Base-by-base conservation (phyloP, 2,329 filamentous ascomycete genomes). In the Verruconis gallopava region DNA sequence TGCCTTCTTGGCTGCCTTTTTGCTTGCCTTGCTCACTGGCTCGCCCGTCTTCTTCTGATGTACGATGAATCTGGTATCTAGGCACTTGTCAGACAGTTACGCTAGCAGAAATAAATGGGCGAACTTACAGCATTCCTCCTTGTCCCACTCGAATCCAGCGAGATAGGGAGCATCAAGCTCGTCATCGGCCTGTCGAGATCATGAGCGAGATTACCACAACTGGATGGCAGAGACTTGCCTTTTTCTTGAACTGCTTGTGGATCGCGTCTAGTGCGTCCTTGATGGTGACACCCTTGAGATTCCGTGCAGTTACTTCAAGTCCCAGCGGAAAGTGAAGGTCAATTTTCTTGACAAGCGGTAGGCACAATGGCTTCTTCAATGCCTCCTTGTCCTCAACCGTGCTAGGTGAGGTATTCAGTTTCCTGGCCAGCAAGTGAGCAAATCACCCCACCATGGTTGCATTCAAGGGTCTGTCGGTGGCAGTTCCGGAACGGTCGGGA, bases 211-310 rank as follows among this genome's bases (percentile, higher is more conserved):
- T 12, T 39, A 22, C n/a, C 40, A 49, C 37, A 52, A n/a, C n/a
- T n/a, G n/a, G n/a, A n/a, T n/a, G n/a, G n/a, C n/a, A n/a, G n/a
- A n/a, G n/a, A 62, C 77, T 53, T 65, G 88, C 89, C 75, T 88
- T 81, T 77, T 95, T 95, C 75, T 93, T 93, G 72, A 85, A 93
- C 53, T 83, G 76, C 72, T 94, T 95, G 73, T 94, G 72, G 65
- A 96, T 95, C 55, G 85, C 89, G 62, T 95, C 88, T 61, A 94
- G 61, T 45, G 86, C 86, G 64, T 96, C 89, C 71, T 95, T 95
- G 72, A 96, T 89, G 44, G 89, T 96, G 51, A 96, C 86, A 44
- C 89, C 89, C 64, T 88, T 89, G 54, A 88, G 68, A 66, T 95
- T 96, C 56, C 89, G 77, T 57, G 86, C 89, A 21, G 81, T 84